A percentile compares a stretch with the other conserved stretches of the same genome.
Evolutionary conservation across 2,329 filamentous ascomycete species (phyloP).

Genomic region (Cladophialophora yegresii): DNA sequence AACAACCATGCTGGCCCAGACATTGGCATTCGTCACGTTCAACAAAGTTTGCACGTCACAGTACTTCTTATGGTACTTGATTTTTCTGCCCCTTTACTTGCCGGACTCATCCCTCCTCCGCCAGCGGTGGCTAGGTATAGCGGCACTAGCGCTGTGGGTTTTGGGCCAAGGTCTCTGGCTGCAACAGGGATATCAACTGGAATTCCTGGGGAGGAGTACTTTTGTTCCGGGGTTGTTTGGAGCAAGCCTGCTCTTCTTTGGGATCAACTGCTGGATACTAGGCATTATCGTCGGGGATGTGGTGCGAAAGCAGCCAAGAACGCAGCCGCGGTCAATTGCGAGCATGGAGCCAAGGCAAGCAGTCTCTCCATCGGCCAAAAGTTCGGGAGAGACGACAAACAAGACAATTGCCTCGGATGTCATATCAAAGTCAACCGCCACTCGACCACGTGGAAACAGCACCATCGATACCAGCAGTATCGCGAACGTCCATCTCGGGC

Average conservation of each 20-base stretch:
- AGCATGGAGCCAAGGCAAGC: background rate
- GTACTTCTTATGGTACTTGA: slow-evolving; percentile 99
- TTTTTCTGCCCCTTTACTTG: slow-evolving; percentile 89
- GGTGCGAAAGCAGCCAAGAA: background rate
- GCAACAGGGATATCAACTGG: slow-evolving; percentile 72
- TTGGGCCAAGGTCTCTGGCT: slow-evolving; percentile 66
- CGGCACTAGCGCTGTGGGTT: slow-evolving; percentile 72
- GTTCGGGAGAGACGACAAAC: background rate
- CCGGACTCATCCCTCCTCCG: slow-evolving; percentile 69
- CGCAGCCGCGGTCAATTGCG: background rate
- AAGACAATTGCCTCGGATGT: background rate
- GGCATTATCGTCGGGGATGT: slow-evolving; percentile 73
- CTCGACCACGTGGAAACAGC: slow-evolving; percentile 12
- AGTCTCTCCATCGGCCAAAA: background rate
- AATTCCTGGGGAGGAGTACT: slow-evolving; percentile 77
- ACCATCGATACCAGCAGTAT: slow-evolving; percentile 26
- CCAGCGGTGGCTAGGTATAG: slow-evolving; percentile 61
- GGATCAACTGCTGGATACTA: slow-evolving; percentile 83
- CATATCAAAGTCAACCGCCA: background rate
- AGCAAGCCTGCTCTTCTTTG: slow-evolving; percentile 75
- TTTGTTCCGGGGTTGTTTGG: slow-evolving; percentile 84
- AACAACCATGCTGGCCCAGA: slow-evolving; percentile 84
- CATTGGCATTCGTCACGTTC: slow-evolving; percentile 94
- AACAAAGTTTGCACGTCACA: slow-evolving; percentile 99
- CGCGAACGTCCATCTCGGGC: slow-evolving; percentile 26